Base-by-base conservation (phyloP, 1,284 basidiomycete species). In the Phaffia rhodozyma region DNA sequence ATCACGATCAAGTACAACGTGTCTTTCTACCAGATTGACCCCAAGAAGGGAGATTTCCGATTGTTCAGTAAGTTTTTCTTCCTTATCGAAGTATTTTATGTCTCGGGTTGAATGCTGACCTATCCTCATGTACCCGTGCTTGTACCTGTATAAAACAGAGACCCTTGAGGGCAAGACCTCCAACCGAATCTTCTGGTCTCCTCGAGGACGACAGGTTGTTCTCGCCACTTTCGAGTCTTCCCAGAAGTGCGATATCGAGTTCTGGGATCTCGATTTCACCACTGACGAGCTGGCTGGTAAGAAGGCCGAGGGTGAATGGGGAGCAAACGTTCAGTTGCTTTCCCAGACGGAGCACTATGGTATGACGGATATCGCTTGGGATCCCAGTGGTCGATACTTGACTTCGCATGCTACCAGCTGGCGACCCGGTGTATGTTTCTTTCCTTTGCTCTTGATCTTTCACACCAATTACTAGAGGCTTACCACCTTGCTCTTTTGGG, bases 341-440 rank as follows among this genome's bases (percentile, higher is more conserved):
- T 76, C 75, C 54, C 84, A 84, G 30, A 86, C 86, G n/a, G 96
- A 98, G 77, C 94, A 98, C 78, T 98, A 96, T 75, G 96, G 94
- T 67, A 85, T 98, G 67, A 98, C 96, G 29, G 93, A 97, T 71
- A 86, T 97, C 62, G 92, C 97, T 73, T 98, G 96, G 96, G 96
- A 99, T 76, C 94, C 96, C 30, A 88, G 85, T 72, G 96, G 96
- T 63, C 86, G 96, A 67, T 97, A 89, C 77, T 80, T 98, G 57
- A 88, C 89, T 52, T 94, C 92, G 25, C 89, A 87, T 73, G 96
- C 92, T 11, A 96, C 91, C 71, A 86, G 88, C 23, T 99, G 96
- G 94, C 86, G 89, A 70, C 88, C 91, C 73, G 89, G 89, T 71
- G 92, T 93, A 75, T 71, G 84, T 77, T 43, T 27, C 25, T 51